Evolutionary conservation across 108 stramenopile species (phyloP).

Genomic region (Asterionellopsis glacialis): DNA sequence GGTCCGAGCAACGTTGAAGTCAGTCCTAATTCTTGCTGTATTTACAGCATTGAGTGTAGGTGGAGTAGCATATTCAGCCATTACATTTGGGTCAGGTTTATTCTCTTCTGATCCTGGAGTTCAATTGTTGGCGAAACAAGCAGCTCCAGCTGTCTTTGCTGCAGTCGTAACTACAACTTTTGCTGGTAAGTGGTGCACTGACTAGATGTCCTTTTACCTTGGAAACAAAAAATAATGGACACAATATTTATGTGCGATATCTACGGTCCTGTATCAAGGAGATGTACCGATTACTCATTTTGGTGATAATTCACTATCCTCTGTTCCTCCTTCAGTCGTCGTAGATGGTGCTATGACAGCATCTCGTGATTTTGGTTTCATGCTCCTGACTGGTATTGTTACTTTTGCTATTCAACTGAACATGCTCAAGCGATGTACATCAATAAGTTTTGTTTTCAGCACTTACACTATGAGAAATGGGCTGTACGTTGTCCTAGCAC

Average conservation of each 20-base stretch:
- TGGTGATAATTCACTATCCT: no score
- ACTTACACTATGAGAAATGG: constrained; percentile 59
- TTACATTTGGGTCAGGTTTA: constrained; percentile 41
- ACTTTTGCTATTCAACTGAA: constrained; percentile 51
- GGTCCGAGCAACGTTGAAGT: constrained; percentile 49
- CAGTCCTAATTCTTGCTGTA: constrained; percentile 46
- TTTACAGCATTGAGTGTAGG: constrained; percentile 51
- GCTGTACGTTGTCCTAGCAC: constrained; percentile 42
- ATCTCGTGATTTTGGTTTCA: constrained; percentile 74
- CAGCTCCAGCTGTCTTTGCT: constrained; percentile 63
- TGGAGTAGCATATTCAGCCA: constrained; percentile 34
- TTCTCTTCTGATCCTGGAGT: constrained; percentile 63
- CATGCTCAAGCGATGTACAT: constrained; percentile 35
- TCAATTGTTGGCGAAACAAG: constrained; percentile 41
- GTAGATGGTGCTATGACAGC: constrained; percentile 79
- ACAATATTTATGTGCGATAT: no score
- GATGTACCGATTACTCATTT: no score
- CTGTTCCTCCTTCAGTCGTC: no score
- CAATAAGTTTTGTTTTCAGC: constrained; percentile 35
- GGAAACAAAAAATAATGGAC: no score
- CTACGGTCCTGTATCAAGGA: no score
- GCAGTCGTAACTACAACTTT: constrained; percentile 59
- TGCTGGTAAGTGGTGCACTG: constrained; percentile 14
- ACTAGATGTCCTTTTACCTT: no score
- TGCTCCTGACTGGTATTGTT: constrained; percentile 46